A percentile compares a stretch with the other conserved stretches of the same genome.
phyloP scores from a whole-genome alignment of 163 green algal genomes.

The Scenedesmus sp. region DNA sequence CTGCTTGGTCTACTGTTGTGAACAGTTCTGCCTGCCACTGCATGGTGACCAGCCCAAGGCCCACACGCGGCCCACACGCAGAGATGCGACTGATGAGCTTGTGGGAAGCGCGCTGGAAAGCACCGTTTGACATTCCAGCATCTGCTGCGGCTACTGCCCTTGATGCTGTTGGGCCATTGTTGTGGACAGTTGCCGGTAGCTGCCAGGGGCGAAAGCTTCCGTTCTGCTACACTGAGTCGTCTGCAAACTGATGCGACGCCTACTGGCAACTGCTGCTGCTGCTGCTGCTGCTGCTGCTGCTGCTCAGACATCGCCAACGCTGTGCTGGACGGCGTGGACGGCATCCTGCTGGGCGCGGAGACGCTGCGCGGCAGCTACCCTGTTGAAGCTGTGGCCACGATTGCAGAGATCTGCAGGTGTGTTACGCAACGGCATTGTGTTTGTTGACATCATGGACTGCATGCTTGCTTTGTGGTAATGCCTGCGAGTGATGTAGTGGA shows the following conservation, averaged over 20 bases:
- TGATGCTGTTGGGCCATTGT: too few relatives aligned
- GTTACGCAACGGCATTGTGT: not conserved
- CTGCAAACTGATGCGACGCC: too few relatives aligned
- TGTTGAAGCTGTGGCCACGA: constrained; percentile 69
- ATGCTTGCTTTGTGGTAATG: not conserved
- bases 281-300: not conserved
- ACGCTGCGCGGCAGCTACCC: constrained; percentile 81
- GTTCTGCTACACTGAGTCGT: too few relatives aligned
- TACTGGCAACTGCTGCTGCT: not conserved
- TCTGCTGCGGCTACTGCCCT: not conserved
- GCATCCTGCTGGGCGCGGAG: constrained; percentile 86
- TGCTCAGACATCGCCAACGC: constrained; percentile 85
- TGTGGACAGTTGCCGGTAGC: too few relatives aligned
- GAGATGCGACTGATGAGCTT: constrained; percentile 79
- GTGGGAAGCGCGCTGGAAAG: not conserved
- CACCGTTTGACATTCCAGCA: not conserved
- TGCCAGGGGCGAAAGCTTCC: too few relatives aligned
- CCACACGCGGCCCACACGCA: constrained; percentile 68
- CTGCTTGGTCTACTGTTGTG: too few relatives aligned
- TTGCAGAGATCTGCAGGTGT: constrained; percentile 71
- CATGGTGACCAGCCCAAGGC: too few relatives aligned
- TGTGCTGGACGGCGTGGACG: constrained; percentile 91
- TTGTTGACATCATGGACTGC: not conserved
- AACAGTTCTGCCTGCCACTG: too few relatives aligned
- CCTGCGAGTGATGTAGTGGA: too few relatives aligned